Base-by-base conservation (phyloP, 2,329 filamentous ascomycete species). In the Polytolypa hystricis region DNA sequence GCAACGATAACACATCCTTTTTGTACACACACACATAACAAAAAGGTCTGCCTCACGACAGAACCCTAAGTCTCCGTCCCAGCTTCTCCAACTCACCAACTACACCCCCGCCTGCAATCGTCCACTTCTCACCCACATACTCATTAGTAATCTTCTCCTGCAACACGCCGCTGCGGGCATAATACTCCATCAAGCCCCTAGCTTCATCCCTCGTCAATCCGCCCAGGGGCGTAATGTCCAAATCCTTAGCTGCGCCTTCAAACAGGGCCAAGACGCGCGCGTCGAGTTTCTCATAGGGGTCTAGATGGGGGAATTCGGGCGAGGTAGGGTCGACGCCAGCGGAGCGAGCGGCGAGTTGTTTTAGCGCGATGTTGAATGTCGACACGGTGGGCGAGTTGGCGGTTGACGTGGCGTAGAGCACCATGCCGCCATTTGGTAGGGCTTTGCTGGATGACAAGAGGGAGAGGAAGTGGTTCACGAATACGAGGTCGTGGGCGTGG, bases 101-200 rank as follows among this genome's bases (percentile, higher is more conserved):
- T 35, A 89, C 73, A 11, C 87, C 87, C 50, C 81, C 77, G 15
- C 85, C 85, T 33, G 79, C 77, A 48, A 95, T 56, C 33, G 77
- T 78, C 86, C 87, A 93, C 64, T 84, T 84, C 69, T 93, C 82
- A 15, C 72, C 69, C 23, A 95, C 80, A 43, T 72, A 69, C 44
- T 66, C 66, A 53, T 87, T 78, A 50, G 83, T 79, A 33, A 95
- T 70, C 30, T 66, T 69, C 42, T 73, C 67, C 45, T 82, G 74
- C 53, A 93, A 57, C 55, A 94, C 68, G 9, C 89, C 91, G 57
- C 84, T 93, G 23, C 75, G 77, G 4, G 84, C 86, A 70, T 89
- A 96, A 64, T 95, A 96, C 65, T 95, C 86, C 77, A 96, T 80
- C 48, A 93, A 67, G 1, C 77, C 71, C 41, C 80, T 74, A 8